phyloP scores from a whole-genome alignment of 2,329 filamentous ascomycete genomes.

The Chrysosporium queenslandicum region DNA sequence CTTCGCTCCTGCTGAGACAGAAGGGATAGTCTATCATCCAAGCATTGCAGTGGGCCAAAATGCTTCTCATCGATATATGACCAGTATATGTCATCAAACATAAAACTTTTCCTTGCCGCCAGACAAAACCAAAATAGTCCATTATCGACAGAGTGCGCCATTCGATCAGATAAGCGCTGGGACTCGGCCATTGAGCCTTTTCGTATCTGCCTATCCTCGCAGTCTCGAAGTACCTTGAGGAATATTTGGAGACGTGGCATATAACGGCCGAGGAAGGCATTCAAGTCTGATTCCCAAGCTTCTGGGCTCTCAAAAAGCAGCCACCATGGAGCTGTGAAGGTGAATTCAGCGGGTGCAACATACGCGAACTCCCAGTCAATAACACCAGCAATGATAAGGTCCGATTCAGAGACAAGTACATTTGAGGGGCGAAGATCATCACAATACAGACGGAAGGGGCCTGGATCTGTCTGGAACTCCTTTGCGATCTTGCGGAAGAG shows the following conservation, averaged over 20 bases:
- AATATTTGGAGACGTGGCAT: slow-evolving; percentile 21
- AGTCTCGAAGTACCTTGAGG: slow-evolving; percentile 19
- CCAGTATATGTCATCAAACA: slow-evolving; percentile 20
- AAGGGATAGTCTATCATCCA: slow-evolving; percentile 8
- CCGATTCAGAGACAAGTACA: slow-evolving; percentile 19
- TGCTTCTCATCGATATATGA: slow-evolving; percentile 12
- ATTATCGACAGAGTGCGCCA: slow-evolving; percentile 17
- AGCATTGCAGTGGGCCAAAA: slow-evolving; percentile 6
- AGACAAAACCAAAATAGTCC: slow-evolving; percentile 18
- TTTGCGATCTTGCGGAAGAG: slow-evolving; percentile 32
- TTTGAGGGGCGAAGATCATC: slow-evolving; percentile 24
- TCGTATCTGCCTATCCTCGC: slow-evolving; percentile 18
- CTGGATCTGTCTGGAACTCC: slow-evolving; percentile 17
- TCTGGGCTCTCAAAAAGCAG: slow-evolving; percentile 19
- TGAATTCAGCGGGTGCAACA: slow-evolving; percentile 20
- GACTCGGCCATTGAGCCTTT: slow-evolving; percentile 14
- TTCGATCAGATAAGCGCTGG: slow-evolving; percentile 16
- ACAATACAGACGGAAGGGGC: slow-evolving; percentile 21
- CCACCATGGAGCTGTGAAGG: slow-evolving; percentile 21
- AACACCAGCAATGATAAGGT: slow-evolving; percentile 17
- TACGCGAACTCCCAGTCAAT: slow-evolving; percentile 27
- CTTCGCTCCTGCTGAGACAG: slow-evolving; percentile 3
- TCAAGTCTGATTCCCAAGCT: slow-evolving; percentile 21
- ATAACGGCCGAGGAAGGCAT: slow-evolving; percentile 22
- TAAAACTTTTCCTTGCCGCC: slow-evolving; percentile 15